Evolutionary conservation across 2,329 filamentous ascomycete genomes (phyloP), one percentile per base, ranked within the genome.

Genomic region (Seiridium unicorne): DNA sequence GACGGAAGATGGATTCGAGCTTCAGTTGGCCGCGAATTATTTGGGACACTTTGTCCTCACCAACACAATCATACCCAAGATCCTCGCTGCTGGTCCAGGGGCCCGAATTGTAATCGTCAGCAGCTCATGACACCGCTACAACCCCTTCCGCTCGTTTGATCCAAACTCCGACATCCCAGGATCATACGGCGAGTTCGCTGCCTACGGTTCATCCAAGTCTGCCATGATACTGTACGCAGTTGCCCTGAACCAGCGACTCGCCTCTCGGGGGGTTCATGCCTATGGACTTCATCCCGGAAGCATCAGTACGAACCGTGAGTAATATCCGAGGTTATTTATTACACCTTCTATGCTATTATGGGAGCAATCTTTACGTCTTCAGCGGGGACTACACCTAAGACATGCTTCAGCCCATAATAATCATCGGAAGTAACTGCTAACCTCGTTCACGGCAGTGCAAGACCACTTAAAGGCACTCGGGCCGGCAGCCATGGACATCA

Each of bases 141-240:
- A 59, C 13, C 65, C 66, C 4, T 60, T 73, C 46, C 64, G 67
- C 1, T 69, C 70, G 61, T 58, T 65, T 3, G 70, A 73, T 59
- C 70, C 70, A 32, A 72, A 69, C 57, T 73, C 64, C 59, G 57
- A 63, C 6, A 60, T 59, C 44, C 65, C 63, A 3, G 70, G 66
- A 42, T 66, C 69, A 2, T 79, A 77, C 65, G 66, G 61, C 44
- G 68, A 65, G 35, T 77, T 75, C 66, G 63, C 65, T 7, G 73
- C 73, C 3, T 81, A 82, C 65, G 77, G 74, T 4, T 77, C 81
- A 59, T 69, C 70, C 47, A 82, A 82, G 70, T 77, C 76, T 3
- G 79, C 78, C 26, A 79, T 79, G 57, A 74, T 81, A 51, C 65
- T 82, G 42, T 77, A 77, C 62, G 70, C 76, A 2, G 63, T 77